Base-by-base conservation (phyloP, 805 yeast genomes). In the Metschnikowia sp. region DNA sequence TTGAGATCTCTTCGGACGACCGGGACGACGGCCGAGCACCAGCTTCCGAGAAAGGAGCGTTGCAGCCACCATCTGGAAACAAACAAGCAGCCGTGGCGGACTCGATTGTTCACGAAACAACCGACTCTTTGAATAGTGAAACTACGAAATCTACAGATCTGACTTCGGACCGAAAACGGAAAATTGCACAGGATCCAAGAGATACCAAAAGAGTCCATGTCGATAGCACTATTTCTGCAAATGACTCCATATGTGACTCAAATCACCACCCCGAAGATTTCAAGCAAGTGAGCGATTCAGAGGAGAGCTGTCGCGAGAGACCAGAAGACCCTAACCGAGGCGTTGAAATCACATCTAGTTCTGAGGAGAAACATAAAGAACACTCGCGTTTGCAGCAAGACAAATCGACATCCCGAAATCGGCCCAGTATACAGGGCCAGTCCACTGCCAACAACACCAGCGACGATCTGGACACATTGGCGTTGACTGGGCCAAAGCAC, bases 231-330 rank as follows among this genome's bases (percentile, higher is more conserved):
- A 32, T 5, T 32, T 11, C n/a, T 9, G 33, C 10, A 6, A 32
- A n/a, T n/a, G 33, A 9, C n/a, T 11, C 8, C 11, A n/a, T 32
- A 6, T 32, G 2, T 32, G 9, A 33, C 7, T 32, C 28, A 36
- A 22, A 48, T 44, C 22, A 13, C 34, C 26, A 6, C 11, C 41
- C 11, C 7, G 38, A 10, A 2, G 45, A 42, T 13, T 10, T 34
- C 12, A 51, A 51, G 15, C 51, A 51, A 18, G 47, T 51, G 22
- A 48, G 54, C 26, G 48, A 45, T 22, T 48, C 53, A 5, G 51
- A 49, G 9, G 53, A 42, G 3, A 47, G 50, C 28, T 10, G 26
- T 10, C 11, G 19, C 35, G 42, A 40, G 10, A 36, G 30, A 19
- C 34, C 29, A 30, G 32, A 32, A 7, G 19, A 29, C n/a, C 28